These are phyloP conservation scores for Avicennia marina DNA, from an alignment of 257 asterid genomes.

Conservation along the genomic window DNA sequence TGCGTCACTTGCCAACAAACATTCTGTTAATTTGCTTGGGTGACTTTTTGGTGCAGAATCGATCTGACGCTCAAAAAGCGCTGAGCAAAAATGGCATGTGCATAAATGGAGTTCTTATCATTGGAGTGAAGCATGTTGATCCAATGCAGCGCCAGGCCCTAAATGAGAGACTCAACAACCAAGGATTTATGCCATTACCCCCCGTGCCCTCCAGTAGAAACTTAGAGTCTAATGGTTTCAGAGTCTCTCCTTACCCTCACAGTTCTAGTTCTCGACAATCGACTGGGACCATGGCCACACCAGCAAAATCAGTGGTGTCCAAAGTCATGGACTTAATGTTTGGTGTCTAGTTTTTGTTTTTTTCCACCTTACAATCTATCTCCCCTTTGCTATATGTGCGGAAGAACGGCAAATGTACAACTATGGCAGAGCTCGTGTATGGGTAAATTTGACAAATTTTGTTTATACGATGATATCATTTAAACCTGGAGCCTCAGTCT, in stretches of 20 bases:
- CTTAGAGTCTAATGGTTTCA: constrained; percentile 41
- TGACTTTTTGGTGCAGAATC: constrained; percentile 48
- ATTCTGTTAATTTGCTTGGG: neutral
- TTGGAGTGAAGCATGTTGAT: constrained; percentile 90
- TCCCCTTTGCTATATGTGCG: neutral
- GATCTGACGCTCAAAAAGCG: constrained; percentile 85
- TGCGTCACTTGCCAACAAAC: neutral
- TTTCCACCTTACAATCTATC: too few species aligned
- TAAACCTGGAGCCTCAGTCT: too few species aligned
- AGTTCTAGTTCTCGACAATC: constrained; percentile 37
- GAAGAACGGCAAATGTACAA: neutral
- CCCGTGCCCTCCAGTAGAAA: constrained; percentile 50
- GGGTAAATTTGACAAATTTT: neutral
- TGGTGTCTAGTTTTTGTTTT: constrained; percentile 52
- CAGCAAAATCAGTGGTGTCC: constrained; percentile 80
- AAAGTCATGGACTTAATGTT: constrained; percentile 93
- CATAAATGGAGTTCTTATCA: constrained; percentile 81
- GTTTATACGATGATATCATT: too few species aligned
- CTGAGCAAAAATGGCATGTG: constrained; percentile 76
- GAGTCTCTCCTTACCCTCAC: constrained; percentile 53
- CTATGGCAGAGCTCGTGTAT: neutral
- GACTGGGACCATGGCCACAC: constrained; percentile 75
- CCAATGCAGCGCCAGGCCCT: constrained; percentile 73
- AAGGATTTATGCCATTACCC: constrained; percentile 75
- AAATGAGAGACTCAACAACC: constrained; percentile 63